Conservation (phyloP, 2,329 filamentous ascomycete species). For the Parascedosporium putredinis region DNA sequence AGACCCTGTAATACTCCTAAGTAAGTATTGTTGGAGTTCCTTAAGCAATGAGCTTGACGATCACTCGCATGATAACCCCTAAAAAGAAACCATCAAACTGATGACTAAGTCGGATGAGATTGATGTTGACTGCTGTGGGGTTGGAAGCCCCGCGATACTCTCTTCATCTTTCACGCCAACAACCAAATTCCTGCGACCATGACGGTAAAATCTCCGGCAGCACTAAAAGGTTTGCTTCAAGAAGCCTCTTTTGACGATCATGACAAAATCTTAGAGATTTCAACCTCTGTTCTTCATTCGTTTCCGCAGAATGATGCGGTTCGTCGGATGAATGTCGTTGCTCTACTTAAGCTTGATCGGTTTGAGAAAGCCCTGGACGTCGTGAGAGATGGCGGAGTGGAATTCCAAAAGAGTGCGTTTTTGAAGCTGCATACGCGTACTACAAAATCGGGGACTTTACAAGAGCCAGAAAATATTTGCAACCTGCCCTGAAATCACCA, state of each 20-base stretch:
- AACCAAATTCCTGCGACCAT: neutral
- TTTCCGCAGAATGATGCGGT: constrained; percentile 49
- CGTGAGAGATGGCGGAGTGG: constrained; percentile 52
- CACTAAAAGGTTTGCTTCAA: constrained; percentile 44
- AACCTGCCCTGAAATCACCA: neutral
- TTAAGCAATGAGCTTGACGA: neutral
- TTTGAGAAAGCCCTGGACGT: constrained; percentile 66
- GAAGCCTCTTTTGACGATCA: constrained; percentile 55
- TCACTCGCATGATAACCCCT: neutral
- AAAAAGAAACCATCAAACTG: too few relatives aligned
- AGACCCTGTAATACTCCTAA: too few relatives aligned
- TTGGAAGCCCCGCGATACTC: neutral
- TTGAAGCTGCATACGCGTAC: constrained; percentile 73
- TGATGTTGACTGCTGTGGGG: neutral
- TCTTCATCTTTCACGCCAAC: neutral
- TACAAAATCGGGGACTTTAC: constrained; percentile 66
- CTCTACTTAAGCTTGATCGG: constrained; percentile 71
- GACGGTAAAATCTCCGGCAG: constrained; percentile 23
- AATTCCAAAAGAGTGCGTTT: constrained; percentile 48
- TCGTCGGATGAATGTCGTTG: constrained; percentile 61
- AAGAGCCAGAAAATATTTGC: constrained; percentile 36
- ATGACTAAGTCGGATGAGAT: neutral
- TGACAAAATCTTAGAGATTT: constrained; percentile 57
- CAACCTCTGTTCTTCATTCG: constrained; percentile 50
- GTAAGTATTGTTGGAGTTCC: too few relatives aligned